Base-by-base conservation (phyloP, 2,329 filamentous ascomycete species). In the Byssochlamys sp. region DNA sequence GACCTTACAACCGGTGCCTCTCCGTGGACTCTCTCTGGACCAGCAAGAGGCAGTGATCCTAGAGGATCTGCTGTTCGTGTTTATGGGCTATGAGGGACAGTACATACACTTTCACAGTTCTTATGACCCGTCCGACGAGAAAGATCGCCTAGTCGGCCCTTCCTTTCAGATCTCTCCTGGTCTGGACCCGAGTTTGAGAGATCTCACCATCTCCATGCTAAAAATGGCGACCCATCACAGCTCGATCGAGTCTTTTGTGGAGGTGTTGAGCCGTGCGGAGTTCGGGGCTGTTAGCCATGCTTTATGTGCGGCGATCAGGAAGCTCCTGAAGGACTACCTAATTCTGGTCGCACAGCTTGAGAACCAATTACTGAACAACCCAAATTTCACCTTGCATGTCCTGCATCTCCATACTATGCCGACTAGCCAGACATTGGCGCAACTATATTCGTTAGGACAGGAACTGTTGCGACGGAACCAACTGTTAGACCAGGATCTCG, bases 11-110 rank as follows among this genome's bases (percentile, higher is more conserved):
- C 88, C 89, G 1, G 77, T 77, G 53, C 79, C 86, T 5, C 78
- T 97, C 14, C 78, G 81, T 57, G 84, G 89, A 58, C 76, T 97
- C 59, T 85, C 85, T 0, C 77, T 95, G 28, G 88, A 95, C 62
- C 83, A 83, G 2, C 94, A 99, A 72, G 94, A 99, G 75, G 84
- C 85, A 26, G 88, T 85, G 7, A 87, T 99, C 52, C 79, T 97
- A 50, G 91, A 96, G 65, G 94, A 99, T 66, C 75, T 99, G 14
- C 75, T 97, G 35, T 96, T 92, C 69, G 91, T 95, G 4, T 95
- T 97, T 66, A 96, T 99, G 91, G 94, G 94, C 26, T 96, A 91
- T 62, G 94, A 99, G 74, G 94, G 94, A n/a, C 91, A 96, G 71
- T 97, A 97, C 70, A 89, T 99, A 60, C 88, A 90, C 57, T 97